phyloP scores from a whole-genome alignment of 768 basidiomycete genomes.

The Termitomyces sp. region DNA sequence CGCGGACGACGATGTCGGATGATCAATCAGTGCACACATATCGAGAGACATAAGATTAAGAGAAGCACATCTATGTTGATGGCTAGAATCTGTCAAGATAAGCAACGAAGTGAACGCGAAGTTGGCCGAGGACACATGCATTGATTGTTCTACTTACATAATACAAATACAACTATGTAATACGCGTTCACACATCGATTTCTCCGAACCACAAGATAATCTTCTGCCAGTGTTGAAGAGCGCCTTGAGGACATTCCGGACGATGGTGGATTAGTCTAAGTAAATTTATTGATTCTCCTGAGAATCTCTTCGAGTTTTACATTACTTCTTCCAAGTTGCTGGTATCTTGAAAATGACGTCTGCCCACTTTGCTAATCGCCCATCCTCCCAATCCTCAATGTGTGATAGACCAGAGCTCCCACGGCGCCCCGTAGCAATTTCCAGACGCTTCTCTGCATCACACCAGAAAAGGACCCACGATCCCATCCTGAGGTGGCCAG shows the following conservation, averaged over 20 bases:
- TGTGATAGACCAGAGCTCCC: constrained; percentile 62
- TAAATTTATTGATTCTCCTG: background rate
- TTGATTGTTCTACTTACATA: too few species aligned
- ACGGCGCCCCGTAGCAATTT: constrained; percentile 60
- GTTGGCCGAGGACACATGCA: too few species aligned
- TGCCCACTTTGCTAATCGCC: constrained; percentile 65
- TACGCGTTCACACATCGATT: too few species aligned
- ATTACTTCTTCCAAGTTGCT: constrained; percentile 63
- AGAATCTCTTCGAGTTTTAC: background rate
- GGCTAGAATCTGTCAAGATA: too few species aligned
- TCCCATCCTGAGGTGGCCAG: constrained; percentile 81
- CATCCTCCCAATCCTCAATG: constrained; percentile 72
- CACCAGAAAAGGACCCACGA: constrained; percentile 98
- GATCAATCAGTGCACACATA: too few species aligned
- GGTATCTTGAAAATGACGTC: constrained; percentile 65
- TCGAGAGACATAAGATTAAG: too few species aligned
- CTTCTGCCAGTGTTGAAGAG: background rate
- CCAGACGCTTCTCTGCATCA: constrained; percentile 86
- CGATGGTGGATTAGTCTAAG: background rate
- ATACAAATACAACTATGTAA: too few species aligned
- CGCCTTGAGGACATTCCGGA: background rate
- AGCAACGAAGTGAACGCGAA: too few species aligned
- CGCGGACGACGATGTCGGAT: too few species aligned
- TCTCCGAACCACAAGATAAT: too few species aligned
- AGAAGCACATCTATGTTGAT: too few species aligned